Conservation (phyloP, 192 early-diverging fungal species). For the Dissophora globulifera region DNA sequence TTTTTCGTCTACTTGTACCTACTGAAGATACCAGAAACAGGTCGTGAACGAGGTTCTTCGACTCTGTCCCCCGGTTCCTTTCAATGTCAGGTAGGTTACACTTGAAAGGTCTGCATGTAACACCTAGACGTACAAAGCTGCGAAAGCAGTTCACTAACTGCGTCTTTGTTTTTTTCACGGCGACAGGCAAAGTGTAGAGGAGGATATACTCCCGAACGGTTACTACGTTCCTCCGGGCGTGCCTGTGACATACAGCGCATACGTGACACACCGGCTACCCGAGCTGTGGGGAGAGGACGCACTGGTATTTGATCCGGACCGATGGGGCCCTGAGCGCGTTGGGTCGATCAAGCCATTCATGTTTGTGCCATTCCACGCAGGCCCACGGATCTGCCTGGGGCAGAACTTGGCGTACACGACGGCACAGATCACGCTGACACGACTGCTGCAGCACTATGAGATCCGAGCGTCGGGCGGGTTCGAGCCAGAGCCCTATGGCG, state of each 20-base stretch:
- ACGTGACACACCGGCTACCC: constrained; percentile 33
- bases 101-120: no score
- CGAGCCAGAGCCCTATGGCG: constrained; percentile 14
- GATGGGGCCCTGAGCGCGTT: constrained; percentile 56
- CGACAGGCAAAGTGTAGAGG: constrained; percentile 57
- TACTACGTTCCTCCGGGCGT: constrained; percentile 59
- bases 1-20: constrained; percentile 16
- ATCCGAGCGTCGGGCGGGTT: constrained; percentile 30
- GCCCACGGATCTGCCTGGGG: constrained; percentile 65
- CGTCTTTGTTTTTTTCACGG: no score
- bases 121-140: no score
- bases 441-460: constrained; percentile 39
- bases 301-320: constrained; percentile 65
- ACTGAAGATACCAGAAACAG: constrained; percentile 58
- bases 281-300: constrained; percentile 69
- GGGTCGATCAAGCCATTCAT: constrained; percentile 51
- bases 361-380: constrained; percentile 62
- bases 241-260: constrained; percentile 31
- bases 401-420: constrained; percentile 59
- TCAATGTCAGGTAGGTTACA: constrained; percentile 42
- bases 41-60: constrained; percentile 62
- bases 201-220: constrained; percentile 59
- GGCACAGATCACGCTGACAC: constrained; percentile 39
- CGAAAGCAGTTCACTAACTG: no score
- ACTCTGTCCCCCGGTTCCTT: constrained; percentile 42